These are phyloP conservation scores for Sextonia rubra DNA, from an alignment of 164 flowering plant genomes.

Conservation along the genomic window DNA sequence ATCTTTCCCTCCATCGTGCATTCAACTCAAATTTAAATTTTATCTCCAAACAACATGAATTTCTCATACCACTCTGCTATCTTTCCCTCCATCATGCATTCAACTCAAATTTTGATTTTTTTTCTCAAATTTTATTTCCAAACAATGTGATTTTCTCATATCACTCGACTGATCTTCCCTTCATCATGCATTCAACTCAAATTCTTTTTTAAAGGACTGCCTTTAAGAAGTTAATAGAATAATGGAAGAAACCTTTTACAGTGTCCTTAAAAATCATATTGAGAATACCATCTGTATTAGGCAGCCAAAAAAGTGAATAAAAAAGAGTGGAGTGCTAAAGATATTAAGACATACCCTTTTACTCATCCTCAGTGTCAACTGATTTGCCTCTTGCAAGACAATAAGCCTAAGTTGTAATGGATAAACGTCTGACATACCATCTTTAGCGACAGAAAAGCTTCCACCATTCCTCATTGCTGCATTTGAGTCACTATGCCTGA, in stretches of 20 bases:
- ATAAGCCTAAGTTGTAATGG: constrained; percentile 80
- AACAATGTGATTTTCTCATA: too few relatives aligned
- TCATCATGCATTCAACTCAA: too few relatives aligned
- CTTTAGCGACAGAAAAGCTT: constrained; percentile 52
- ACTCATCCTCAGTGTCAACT: constrained; percentile 66
- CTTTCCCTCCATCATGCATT: too few relatives aligned
- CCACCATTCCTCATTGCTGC: constrained; percentile 40
- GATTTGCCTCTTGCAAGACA: constrained; percentile 46
- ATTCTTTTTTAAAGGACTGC: too few relatives aligned
- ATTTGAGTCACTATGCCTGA: constrained; percentile 79
- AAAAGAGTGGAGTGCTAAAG: constrained; percentile 1
- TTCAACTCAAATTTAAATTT: too few relatives aligned
- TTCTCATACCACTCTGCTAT: too few relatives aligned
- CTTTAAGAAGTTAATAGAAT: not conserved
- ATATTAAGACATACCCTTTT: constrained; percentile 56
- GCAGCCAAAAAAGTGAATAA: not conserved
- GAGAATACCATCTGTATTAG: not conserved
- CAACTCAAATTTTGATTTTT: too few relatives aligned
- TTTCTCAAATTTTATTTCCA: too few relatives aligned
- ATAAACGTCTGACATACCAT: constrained; percentile 79
- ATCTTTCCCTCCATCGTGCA: too few relatives aligned
- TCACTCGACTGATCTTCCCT: too few relatives aligned
- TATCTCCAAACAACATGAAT: too few relatives aligned
- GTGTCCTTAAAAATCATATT: not conserved
- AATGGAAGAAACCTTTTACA: not conserved